Base-by-base conservation (phyloP, 2,329 filamentous ascomycete species). In the Penicillium sp. region DNA sequence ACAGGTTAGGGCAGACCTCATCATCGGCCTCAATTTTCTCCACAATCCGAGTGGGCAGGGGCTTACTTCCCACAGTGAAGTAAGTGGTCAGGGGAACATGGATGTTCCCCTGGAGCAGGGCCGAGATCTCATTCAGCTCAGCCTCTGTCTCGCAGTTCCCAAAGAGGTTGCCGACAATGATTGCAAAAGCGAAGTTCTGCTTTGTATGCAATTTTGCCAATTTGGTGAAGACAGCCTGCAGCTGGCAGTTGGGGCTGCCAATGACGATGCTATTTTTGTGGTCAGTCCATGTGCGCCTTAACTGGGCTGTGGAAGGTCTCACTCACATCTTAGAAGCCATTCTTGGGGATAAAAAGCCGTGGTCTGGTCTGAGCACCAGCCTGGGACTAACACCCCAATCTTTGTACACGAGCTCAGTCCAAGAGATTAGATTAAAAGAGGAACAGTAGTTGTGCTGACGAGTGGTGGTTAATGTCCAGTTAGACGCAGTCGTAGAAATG, bases 121-220 rank as follows among this genome's bases (percentile, higher is more conserved):
- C 83, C 11, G 82, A 78, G 5, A 95, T 77, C 12, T 85, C 82
- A 42, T 87, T 81, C 54, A 90, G 84, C 48, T 87, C 82, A 1
- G 72, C 71, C 35, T 76, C 75, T 47, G 71, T 68, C 4, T 74
- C 68, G 25, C 81, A 78, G 45, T 83, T 78, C 17, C 83, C 80
- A 71, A 98, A 98, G 6, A 98, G 82, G 71, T 97, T 90, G 56
- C 95, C 95, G 10, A 87, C 86, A 35, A 96, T 80, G 57, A 99
- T 87, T 15, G 91, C 92, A 69, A 97, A 90, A 14, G 90, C 84
- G 74, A 99, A 98, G 70, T 83, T 84, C 73, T 97, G 95, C 78
- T 97, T 98, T 38, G 87, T 81, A 68, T 98, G 93, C 2, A 98
- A 82, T 10, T 86, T 85, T 8, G 88, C 82, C 20, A 98, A 81